Percentiles rank a stretch among this genome's conserved stretches.
Evolutionary conservation across 768 basidiomycete species (phyloP).

Genomic region (Austroboletus eburneus): DNA sequence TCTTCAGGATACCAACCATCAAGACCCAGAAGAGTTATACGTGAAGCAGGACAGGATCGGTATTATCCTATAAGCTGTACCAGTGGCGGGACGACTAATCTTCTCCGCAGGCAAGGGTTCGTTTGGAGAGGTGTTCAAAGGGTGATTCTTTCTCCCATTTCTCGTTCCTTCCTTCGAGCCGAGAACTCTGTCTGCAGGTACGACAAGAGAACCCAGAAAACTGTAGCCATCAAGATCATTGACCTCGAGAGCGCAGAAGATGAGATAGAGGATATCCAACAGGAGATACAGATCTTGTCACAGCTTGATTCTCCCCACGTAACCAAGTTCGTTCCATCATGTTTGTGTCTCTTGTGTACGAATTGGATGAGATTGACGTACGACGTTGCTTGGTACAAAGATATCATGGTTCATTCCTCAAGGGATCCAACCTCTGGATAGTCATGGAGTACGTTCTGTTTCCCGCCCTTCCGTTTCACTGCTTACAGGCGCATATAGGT

Average conservation of each 20-base stretch:
- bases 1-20: constrained; percentile 58
- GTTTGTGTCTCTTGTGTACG: constrained; percentile 26
- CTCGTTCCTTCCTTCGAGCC: constrained; percentile 7
- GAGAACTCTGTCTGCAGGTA: constrained; percentile 48
- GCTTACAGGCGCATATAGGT: constrained; percentile 43
- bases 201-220: constrained; percentile 92
- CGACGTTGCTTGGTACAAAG: constrained; percentile 37
- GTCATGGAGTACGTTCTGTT: constrained; percentile 80
- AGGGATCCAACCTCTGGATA: constrained; percentile 97
- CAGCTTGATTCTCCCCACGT: constrained; percentile 95
- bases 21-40: constrained; percentile 96
- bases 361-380: constrained; percentile 31
- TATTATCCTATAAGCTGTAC: constrained; percentile 33
- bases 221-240: constrained; percentile 99
- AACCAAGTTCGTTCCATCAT: constrained; percentile 68
- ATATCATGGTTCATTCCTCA: constrained; percentile 95
- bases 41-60: constrained; percentile 98
- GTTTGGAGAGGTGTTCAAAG: constrained; percentile 99
- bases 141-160: constrained; percentile 44
- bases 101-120: constrained; percentile 81
- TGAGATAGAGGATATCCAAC: constrained; percentile 99
- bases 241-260: constrained; percentile 99
- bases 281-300: constrained; percentile 97
- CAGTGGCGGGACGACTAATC: constrained; percentile 17
- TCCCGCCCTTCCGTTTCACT: not conserved